These are phyloP conservation scores for Malus hybrid DNA, from an alignment of 331 rosid genomes.

Conservation along the genomic window DNA sequence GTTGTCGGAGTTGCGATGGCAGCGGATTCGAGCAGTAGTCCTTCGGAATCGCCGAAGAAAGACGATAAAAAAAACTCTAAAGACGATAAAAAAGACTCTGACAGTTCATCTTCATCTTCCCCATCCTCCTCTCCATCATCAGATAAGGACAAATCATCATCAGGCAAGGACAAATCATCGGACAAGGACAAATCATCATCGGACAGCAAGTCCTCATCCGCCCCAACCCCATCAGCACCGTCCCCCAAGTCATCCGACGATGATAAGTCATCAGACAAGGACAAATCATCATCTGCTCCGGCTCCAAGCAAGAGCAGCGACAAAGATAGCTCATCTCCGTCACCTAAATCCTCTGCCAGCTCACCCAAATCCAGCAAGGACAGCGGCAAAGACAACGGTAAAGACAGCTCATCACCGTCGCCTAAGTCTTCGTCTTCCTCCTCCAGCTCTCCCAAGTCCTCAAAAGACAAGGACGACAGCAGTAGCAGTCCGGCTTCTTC, in stretches of 20 bases:
- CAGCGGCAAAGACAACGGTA: background rate
- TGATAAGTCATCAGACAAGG: background rate
- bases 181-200: background rate
- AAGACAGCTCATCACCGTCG: background rate
- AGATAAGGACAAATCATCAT: background rate
- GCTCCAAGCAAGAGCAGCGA: background rate
- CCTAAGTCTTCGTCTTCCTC: slow-evolving; percentile 3
- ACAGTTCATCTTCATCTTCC: background rate
- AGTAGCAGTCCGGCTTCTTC: slow-evolving; percentile 6
- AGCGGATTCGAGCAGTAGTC: background rate
- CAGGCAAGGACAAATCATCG: background rate
- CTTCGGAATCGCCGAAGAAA: background rate
- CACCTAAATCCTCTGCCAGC: background rate
- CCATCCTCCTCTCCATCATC: background rate
- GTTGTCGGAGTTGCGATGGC: slow-evolving; percentile 10
- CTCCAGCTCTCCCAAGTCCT: background rate
- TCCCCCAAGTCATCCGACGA: background rate
- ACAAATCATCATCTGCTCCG: background rate
- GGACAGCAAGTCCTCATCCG: background rate
- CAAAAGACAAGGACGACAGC: background rate
- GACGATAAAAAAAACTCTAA: background rate
- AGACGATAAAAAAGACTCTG: too few species aligned
- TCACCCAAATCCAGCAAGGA: background rate
- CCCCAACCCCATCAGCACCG: background rate
- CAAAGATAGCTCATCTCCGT: background rate